Evolutionary conservation across 306 rosid genomes (phyloP).

Genomic region (Phaseolus lunatus): DNA sequence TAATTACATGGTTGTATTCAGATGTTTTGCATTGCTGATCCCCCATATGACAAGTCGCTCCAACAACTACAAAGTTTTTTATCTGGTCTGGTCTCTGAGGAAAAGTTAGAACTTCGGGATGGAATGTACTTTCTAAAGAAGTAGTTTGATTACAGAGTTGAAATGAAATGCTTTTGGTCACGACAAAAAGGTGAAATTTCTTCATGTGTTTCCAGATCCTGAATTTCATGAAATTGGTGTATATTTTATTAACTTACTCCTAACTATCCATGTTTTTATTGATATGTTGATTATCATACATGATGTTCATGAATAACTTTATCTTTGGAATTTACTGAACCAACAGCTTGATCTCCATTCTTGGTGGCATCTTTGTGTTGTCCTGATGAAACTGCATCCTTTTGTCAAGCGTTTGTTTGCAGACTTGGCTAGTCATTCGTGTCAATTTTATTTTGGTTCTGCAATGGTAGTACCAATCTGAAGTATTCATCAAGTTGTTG

Average conservation of each 20-base stretch:
- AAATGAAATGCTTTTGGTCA: conserved; percentile 30
- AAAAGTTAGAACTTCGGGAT: conserved; percentile 84
- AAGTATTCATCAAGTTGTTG: not conserved
- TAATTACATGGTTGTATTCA: conserved; percentile 43
- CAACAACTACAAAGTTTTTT: conserved; percentile 91
- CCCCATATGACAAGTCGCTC: conserved; percentile 89
- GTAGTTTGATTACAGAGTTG: conserved; percentile 44
- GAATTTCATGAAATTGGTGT: conserved; percentile 5
- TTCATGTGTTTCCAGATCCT: conserved; percentile 23
- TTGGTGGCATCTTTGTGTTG: conserved; percentile 31
- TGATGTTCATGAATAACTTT: conserved; percentile 13
- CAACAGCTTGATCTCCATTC: conserved; percentile 33
- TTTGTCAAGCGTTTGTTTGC: conserved; percentile 24
- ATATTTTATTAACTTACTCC: not conserved
- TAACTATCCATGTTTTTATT: not conserved
- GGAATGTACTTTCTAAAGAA: conserved; percentile 82
- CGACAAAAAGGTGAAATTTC: conserved; percentile 46
- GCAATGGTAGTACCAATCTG: not conserved
- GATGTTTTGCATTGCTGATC: conserved; percentile 95
- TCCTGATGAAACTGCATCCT: conserved; percentile 17
- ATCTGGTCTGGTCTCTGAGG: conserved; percentile 85
- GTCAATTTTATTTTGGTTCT: not conserved
- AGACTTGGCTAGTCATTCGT: not conserved
- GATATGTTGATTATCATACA: conserved; percentile 12
- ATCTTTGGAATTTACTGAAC: conserved; percentile 2